Conservation (phyloP, 768 basidiomycete genomes). For the Mycena polygramma region DNA sequence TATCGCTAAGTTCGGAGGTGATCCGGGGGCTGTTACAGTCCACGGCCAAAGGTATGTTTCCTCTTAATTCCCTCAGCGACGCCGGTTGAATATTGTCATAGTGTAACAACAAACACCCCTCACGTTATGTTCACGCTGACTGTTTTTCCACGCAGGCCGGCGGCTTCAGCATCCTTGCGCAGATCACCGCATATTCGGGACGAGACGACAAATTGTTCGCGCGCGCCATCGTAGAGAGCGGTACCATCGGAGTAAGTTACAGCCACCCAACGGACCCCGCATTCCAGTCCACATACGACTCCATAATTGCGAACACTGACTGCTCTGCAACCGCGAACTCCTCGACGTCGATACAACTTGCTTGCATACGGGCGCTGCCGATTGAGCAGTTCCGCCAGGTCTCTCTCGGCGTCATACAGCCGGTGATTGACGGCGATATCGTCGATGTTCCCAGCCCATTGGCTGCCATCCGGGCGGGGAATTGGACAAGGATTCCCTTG, state of each 20-base stretch:
- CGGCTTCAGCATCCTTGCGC: neutral
- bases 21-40: neutral
- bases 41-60: neutral
- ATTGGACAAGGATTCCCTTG: conserved; percentile 19
- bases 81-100: neutral
- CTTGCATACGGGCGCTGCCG: conserved; percentile 26
- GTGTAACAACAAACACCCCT: neutral
- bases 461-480: conserved; percentile 12
- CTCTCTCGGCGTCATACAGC: conserved; percentile 12
- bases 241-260: neutral
- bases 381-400: conserved; percentile 24
- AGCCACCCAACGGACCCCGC: neutral
- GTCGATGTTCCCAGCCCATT: conserved; percentile 20
- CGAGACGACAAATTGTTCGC: conserved; percentile 4
- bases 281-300: conserved; percentile 9
- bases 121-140: neutral
- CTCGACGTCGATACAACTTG: conserved; percentile 12
- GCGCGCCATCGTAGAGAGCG: neutral
- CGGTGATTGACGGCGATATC: conserved; percentile 23
- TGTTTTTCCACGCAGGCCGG: neutral
- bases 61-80: neutral
- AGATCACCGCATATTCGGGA: neutral
- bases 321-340: conserved; percentile 19
- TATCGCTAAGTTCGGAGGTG: neutral
- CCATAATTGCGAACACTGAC: conserved; percentile 11